phyloP scores from a whole-genome alignment of 306 rosid genomes.

The Oxytropis ochrocephala region DNA sequence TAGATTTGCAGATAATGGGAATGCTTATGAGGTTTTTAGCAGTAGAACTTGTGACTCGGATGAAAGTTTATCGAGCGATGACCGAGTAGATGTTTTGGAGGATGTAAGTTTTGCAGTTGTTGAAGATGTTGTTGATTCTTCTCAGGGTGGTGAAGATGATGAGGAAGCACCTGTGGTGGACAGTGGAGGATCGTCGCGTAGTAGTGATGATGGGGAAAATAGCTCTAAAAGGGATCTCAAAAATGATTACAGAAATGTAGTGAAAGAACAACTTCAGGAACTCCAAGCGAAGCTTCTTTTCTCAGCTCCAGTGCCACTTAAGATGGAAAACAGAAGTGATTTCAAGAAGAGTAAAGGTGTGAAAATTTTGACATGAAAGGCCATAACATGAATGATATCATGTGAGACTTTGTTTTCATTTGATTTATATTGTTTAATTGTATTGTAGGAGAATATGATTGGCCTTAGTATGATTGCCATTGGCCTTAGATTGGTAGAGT shows the following conservation, averaged over 20 bases:
- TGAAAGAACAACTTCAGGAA: slow-evolving; percentile 23
- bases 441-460: slow-evolving; percentile 10
- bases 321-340: slow-evolving; percentile 70
- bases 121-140: slow-evolving; percentile 43
- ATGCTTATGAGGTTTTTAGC: slow-evolving; percentile 37
- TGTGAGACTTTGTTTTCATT: slow-evolving; percentile 21
- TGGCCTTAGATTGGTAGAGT: slow-evolving; percentile 17
- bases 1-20: slow-evolving; percentile 65
- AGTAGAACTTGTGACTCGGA: slow-evolving; percentile 20
- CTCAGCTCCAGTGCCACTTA: slow-evolving; percentile 73
- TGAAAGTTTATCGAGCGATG: slow-evolving; percentile 63
- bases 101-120: slow-evolving; percentile 33
- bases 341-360: slow-evolving; percentile 36
- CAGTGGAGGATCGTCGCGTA: slow-evolving; percentile 28
- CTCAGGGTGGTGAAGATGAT: slow-evolving; percentile 47
- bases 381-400: background rate
- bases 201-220: slow-evolving; percentile 54
- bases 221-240: slow-evolving; percentile 14
- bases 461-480: slow-evolving; percentile 19
- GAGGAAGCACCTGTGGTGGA: slow-evolving; percentile 27
- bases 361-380: slow-evolving; percentile 36
- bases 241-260: slow-evolving; percentile 21
- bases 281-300: slow-evolving; percentile 35
- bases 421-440: slow-evolving; percentile 18
- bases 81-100: slow-evolving; percentile 41